Conservation (phyloP, 495 filamentous ascomycete genomes). For the Bathelium albidoporum region DNA sequence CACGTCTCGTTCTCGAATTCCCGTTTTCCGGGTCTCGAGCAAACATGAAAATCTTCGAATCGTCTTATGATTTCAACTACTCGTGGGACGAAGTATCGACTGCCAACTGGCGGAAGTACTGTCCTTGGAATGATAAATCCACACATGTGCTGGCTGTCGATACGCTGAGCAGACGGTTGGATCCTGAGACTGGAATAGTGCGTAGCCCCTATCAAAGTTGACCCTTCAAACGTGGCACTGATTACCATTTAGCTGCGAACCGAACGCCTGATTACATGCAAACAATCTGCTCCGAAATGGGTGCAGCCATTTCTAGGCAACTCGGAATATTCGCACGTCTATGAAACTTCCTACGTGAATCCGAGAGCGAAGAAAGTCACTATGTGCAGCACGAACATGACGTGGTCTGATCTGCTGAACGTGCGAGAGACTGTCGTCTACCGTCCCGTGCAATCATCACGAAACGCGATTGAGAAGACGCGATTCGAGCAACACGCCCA, state of each 20-base stretch:
- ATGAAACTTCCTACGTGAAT: slow-evolving; percentile 92
- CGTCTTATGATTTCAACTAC: slow-evolving; percentile 82
- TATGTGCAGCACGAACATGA: slow-evolving; percentile 88
- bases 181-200: slow-evolving; percentile 73
- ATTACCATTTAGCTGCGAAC: slow-evolving; percentile 61
- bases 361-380: slow-evolving; percentile 71
- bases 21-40: background rate
- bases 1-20: background rate
- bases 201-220: slow-evolving; percentile 25
- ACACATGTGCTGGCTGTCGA: slow-evolving; percentile 92
- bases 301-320: slow-evolving; percentile 67
- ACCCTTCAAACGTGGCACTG: slow-evolving; percentile 9
- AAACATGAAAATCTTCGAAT: slow-evolving; percentile 89
- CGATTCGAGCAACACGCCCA: slow-evolving; percentile 77
- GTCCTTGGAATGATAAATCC: slow-evolving; percentile 92
- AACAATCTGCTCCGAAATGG: slow-evolving; percentile 82
- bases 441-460: slow-evolving; percentile 41
- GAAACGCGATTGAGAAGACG: slow-evolving; percentile 41
- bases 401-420: slow-evolving; percentile 73
- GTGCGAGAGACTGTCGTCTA: slow-evolving; percentile 89
- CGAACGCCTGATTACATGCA: slow-evolving; percentile 91
- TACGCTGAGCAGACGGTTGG: slow-evolving; percentile 72
- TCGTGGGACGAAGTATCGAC: slow-evolving; percentile 98
- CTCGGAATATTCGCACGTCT: slow-evolving; percentile 69
- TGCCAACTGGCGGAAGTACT: slow-evolving; percentile 99